phyloP scores from a whole-genome alignment of 2,329 filamentous ascomycete genomes.

The Xylariaceae sp. region DNA sequence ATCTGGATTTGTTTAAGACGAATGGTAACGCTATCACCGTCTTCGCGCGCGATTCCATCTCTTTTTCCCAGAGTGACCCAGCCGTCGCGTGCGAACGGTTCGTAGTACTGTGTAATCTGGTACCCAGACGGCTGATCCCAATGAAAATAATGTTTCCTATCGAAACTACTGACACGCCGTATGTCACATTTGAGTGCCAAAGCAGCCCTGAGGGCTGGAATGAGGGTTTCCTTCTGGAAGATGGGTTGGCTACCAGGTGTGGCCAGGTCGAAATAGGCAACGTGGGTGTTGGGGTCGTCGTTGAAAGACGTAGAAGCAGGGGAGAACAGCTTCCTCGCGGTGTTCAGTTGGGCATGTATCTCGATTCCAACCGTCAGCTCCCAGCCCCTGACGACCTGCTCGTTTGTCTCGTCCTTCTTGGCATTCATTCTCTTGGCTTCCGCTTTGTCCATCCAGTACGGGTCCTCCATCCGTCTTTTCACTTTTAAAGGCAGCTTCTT shows the following conservation, averaged over 20 bases:
- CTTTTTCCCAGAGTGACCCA: constrained; percentile 69
- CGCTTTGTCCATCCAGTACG: no score
- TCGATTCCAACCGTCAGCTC: constrained; percentile 95
- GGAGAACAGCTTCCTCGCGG: constrained; percentile 87
- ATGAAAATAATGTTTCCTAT: constrained; percentile 98
- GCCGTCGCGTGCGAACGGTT: constrained; percentile 71
- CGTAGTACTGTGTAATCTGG: constrained; percentile 96
- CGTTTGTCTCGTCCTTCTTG: constrained; percentile 51
- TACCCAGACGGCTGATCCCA: constrained; percentile 97
- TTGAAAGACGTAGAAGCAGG: constrained; percentile 66
- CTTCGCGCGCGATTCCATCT: constrained; percentile 78
- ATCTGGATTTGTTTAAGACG: constrained; percentile 94
- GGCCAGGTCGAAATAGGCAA: constrained; percentile 85
- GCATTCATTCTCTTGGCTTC: constrained; percentile 57
- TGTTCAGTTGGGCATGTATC: constrained; percentile 95
- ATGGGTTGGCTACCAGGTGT: constrained; percentile 86
- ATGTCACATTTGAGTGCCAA: constrained; percentile 81
- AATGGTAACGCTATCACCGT: constrained; percentile 70
- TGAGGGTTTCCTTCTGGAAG: constrained; percentile 80
- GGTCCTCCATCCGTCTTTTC: no score
- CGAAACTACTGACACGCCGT: constrained; percentile 78
- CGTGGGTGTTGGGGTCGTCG: constrained; percentile 79
- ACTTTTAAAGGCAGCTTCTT: no score
- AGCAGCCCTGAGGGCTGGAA: constrained; percentile 89
- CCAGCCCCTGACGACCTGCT: constrained; percentile 70